Base-by-base conservation (phyloP, 1,284 basidiomycete genomes). In the Puccinia coronata region DNA sequence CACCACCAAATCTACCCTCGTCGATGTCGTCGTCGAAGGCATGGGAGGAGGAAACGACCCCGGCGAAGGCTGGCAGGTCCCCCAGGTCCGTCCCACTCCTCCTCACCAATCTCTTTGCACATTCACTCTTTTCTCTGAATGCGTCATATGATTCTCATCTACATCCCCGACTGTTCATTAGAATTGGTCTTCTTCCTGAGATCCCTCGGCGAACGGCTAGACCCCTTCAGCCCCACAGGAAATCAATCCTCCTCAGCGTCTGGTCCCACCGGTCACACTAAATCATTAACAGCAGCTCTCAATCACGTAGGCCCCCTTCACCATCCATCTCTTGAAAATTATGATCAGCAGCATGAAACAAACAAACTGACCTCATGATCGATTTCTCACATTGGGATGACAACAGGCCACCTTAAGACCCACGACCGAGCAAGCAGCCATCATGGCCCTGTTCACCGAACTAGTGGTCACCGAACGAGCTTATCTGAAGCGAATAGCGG, bases 381-480 rank as follows among this genome's bases (percentile, higher is more conserved):
- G n/a, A n/a, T n/a, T n/a, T n/a, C n/a, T n/a, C n/a, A n/a, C n/a
- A n/a, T n/a, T n/a, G n/a, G n/a, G n/a, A n/a, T n/a, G n/a, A n/a
- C n/a, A n/a, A n/a, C n/a, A 80, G 79, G 70, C 79, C 14, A 80
- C 79, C 34, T 25, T 63, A 20, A 59, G 70, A 61, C 69, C 79
- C 12, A 49, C 39, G 5, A 80, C 57, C 41, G 79, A 80, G 39
- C 70, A 72, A 49, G n/a, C 39, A 25, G 79, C 79, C 6, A 73
- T 80, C 57, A 23, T 73, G 25, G 79, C 70, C 11, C 57, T 71
- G 12, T 74, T 93, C 83, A 91, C 90, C 83, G 93, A 94, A 86
- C 84, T 93, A 39, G 89, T 94, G 36, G 88, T 89, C 65, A 93
- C 92, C 51, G 93, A 94, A 86, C 89, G 90, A 79, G 90, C 91